These are phyloP conservation scores for Medicago truncatula DNA, from an alignment of 306 rosid species.

Conservation along the genomic window MtrunA17r5.0-ANR NC_053048.1:53742001-53742500, in stretches of 20 bases:
- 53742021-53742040: conserved; percentile 53
- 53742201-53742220: conserved; percentile 57
- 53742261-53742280: conserved; percentile 51
- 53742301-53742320: conserved; percentile 67
- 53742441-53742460: neutral
- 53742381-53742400: conserved; percentile 44
- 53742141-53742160: conserved; percentile 44
- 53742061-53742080: conserved; percentile 57
- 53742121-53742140: conserved; percentile 63
- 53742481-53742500: no score
- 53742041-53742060: conserved; percentile 58
- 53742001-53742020: conserved; percentile 54
- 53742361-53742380: conserved; percentile 49
- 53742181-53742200: conserved; percentile 64
- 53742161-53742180: conserved; percentile 73
- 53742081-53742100: conserved; percentile 64
- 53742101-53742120: conserved; percentile 69
- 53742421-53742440: conserved; percentile 23
- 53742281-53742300: conserved; percentile 56
- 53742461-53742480: no score
- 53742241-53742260: conserved; percentile 44
- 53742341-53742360: conserved; percentile 71
- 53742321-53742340: conserved; percentile 67
- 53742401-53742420: conserved; percentile 62
- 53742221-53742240: conserved; percentile 76